phyloP scores from a whole-genome alignment of 345 rosid genomes.

The Populus davidiana region DNA sequence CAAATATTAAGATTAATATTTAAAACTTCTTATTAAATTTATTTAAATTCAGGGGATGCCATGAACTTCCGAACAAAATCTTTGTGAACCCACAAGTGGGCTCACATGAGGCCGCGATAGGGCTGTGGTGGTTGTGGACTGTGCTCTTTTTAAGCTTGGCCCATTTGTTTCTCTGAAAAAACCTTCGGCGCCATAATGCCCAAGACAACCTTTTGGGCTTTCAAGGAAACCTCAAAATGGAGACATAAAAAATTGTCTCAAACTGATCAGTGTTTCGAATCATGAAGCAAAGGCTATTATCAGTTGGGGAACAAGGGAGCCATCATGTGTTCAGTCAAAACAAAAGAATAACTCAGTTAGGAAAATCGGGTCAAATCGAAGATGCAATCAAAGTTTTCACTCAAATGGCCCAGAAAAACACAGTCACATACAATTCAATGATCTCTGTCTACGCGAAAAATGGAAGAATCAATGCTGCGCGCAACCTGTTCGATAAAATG shows the following conservation, averaged over 20 bases:
- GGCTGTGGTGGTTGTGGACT: too few species aligned
- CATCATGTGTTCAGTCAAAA: slow-evolving; percentile 20
- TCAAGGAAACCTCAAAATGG: neutral
- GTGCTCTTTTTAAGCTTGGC: too few species aligned
- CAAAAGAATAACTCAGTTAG: slow-evolving; percentile 33
- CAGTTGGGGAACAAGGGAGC: slow-evolving; percentile 1
- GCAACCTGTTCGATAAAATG: slow-evolving; percentile 35
- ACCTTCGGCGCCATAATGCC: neutral
- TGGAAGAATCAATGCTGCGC: slow-evolving; percentile 31
- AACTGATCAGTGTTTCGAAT: neutral
- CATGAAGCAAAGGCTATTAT: slow-evolving; percentile 2
- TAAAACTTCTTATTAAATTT: too few species aligned
- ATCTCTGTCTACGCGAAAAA: slow-evolving; percentile 36
- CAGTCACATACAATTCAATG: slow-evolving; percentile 44
- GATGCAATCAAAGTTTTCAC: slow-evolving; percentile 40
- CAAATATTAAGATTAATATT: too few species aligned
- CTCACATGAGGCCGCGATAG: too few species aligned
- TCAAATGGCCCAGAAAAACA: slow-evolving; percentile 29
- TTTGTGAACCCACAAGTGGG: too few species aligned
- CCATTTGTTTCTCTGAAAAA: too few species aligned
- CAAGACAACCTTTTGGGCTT: neutral
- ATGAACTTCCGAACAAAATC: too few species aligned
- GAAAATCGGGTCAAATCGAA: slow-evolving; percentile 29
- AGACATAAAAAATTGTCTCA: neutral
- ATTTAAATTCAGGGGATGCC: too few species aligned